A percentile compares a stretch with the other conserved stretches of the same genome.
These are phyloP conservation scores for Hysterium pulicare DNA, from an alignment of 2,329 filamentous ascomycete species.

Conservation along the genomic window DNA sequence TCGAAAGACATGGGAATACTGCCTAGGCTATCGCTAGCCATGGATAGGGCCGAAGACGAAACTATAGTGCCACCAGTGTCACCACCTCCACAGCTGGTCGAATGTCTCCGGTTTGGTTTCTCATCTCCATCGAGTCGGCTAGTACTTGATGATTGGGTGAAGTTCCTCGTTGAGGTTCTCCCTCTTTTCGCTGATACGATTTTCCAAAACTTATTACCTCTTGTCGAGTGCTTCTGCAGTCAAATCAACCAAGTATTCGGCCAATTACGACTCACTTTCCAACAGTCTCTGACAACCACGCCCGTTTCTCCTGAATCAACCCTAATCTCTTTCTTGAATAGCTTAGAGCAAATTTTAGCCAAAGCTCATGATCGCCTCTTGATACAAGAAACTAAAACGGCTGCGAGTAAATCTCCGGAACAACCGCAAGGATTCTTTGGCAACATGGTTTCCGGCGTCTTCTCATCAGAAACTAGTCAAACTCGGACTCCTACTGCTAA, in stretches of 20 bases:
- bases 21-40: slow-evolving; percentile 27
- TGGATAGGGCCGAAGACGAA: slow-evolving; percentile 25
- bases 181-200: slow-evolving; percentile 80
- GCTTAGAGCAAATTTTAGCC: slow-evolving; percentile 85
- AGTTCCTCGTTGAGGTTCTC: slow-evolving; percentile 77
- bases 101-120: slow-evolving; percentile 78
- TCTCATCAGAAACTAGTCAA: slow-evolving; percentile 72
- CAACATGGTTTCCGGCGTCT: slow-evolving; percentile 90
- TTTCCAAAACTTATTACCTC: slow-evolving; percentile 83
- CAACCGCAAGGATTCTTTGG: slow-evolving; percentile 86
- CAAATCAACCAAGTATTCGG: slow-evolving; percentile 73
- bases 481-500: slow-evolving; percentile 85
- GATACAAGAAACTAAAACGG: slow-evolving; percentile 67
- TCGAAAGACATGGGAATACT: slow-evolving; percentile 12
- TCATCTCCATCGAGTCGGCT: slow-evolving; percentile 69
- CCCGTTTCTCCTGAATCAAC: slow-evolving; percentile 62
- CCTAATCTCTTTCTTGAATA: slow-evolving; percentile 83
- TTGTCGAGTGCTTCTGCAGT: slow-evolving; percentile 84
- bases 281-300: slow-evolving; percentile 26
- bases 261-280: slow-evolving; percentile 64
- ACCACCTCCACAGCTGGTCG: slow-evolving; percentile 71
- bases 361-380: slow-evolving; percentile 80
- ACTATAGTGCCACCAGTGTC: slow-evolving; percentile 31
- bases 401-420: slow-evolving; percentile 72
- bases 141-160: slow-evolving; percentile 87